These are phyloP conservation scores for Aegilops bicornis DNA, from an alignment of 176 grass and related monocot genomes.

Conservation along the genomic window DNA sequence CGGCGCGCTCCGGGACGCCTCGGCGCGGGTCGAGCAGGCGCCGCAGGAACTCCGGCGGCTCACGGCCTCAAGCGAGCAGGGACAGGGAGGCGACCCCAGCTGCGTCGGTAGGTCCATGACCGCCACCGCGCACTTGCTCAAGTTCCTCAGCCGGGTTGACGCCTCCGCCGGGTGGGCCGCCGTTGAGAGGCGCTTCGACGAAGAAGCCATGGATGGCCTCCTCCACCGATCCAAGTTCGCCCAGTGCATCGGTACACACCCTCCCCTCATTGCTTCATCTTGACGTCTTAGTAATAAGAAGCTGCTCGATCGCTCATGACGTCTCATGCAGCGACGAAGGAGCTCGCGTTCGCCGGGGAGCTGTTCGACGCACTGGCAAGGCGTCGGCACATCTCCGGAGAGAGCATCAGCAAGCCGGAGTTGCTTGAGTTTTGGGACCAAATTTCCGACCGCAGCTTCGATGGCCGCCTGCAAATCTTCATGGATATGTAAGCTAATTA, in stretches of 20 bases:
- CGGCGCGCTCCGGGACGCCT: too few relatives aligned
- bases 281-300: background rate
- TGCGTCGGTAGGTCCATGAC: constrained; percentile 60
- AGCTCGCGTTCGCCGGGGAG: constrained; percentile 64
- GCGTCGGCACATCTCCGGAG: constrained; percentile 59
- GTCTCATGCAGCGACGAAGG: constrained; percentile 56
- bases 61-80: too few relatives aligned
- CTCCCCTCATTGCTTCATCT: background rate
- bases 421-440: constrained; percentile 90
- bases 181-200: constrained; percentile 67
- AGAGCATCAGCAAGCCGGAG: constrained; percentile 69
- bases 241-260: constrained; percentile 66
- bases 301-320: background rate
- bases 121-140: constrained; percentile 63
- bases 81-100: background rate
- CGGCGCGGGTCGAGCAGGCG: too few relatives aligned
- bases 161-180: constrained; percentile 47
- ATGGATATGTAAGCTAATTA: constrained; percentile 65
- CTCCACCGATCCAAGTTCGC: constrained; percentile 74
- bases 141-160: constrained; percentile 70
- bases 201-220: constrained; percentile 47
- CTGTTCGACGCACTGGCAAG: constrained; percentile 78
- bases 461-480: constrained; percentile 84
- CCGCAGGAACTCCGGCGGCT: too few relatives aligned
- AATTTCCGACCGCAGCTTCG: constrained; percentile 81